Conservation (phyloP, 23 red algal genomes). For the Gracilaria gracilis region DNA sequence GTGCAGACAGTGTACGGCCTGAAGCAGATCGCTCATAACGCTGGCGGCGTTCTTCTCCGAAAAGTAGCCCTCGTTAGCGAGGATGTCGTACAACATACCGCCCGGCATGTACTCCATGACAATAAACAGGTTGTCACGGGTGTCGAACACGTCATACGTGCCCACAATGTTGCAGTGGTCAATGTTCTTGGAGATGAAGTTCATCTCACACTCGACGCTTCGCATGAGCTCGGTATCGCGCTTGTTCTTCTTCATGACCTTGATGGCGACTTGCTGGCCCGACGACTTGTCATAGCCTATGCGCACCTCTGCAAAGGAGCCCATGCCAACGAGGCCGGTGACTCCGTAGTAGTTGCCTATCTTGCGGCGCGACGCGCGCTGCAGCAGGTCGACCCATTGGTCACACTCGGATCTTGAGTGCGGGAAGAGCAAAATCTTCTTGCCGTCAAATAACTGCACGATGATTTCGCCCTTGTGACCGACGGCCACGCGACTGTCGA, state of each 20-base stretch:
- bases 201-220: constrained; percentile 84
- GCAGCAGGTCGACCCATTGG: constrained; percentile 72
- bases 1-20: constrained; percentile 81
- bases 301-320: constrained; percentile 90
- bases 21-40: constrained; percentile 81
- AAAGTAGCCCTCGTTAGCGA: constrained; percentile 76
- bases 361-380: constrained; percentile 69
- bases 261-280: constrained; percentile 85
- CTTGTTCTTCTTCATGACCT: constrained; percentile 96
- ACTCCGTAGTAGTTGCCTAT: constrained; percentile 88
- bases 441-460: constrained; percentile 72
- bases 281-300: constrained; percentile 86
- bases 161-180: constrained; percentile 81
- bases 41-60: constrained; percentile 73
- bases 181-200: constrained; percentile 89
- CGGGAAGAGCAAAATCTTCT: constrained; percentile 71
- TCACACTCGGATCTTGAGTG: constrained; percentile 59
- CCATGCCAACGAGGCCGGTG: constrained; percentile 81
- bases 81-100: constrained; percentile 82
- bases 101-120: constrained; percentile 95
- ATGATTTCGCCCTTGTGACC: constrained; percentile 77
- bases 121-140: constrained; percentile 90
- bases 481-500: constrained; percentile 69
- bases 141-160: constrained; percentile 90
- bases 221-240: constrained; percentile 82